Evolutionary conservation across 2,329 filamentous ascomycete genomes (phyloP), one percentile per base, ranked within the genome.

Genomic region (Pestalotiopsis sp.): DNA sequence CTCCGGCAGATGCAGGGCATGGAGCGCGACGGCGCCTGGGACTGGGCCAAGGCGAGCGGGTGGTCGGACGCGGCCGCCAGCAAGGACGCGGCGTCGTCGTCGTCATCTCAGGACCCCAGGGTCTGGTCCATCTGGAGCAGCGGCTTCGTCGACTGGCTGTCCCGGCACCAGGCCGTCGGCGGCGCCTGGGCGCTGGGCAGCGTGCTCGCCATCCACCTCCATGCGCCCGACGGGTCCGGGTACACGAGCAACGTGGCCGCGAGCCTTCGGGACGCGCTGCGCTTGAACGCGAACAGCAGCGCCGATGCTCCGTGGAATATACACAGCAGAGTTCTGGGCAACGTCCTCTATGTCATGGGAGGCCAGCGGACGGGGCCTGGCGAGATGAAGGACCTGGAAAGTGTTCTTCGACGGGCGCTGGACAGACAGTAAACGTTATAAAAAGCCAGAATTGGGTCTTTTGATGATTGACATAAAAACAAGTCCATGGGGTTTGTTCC

Each of bases 161-260:
- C 91, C 4, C 80, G 72, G 17, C 74, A 84, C 22, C 82, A 83
- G 2, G 70, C 79, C 0, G 88, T 96, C 0, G 83, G 88, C 2
- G 88, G 90, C 7, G 88, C 91, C 0, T 92, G 93, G 81, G 91
- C 92, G 0, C 80, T 96, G 1, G 93, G 93, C 0, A 92, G 88
- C 2, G 91, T 96, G 1, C 81, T 96, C 11, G 90, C 91, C 0
- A 89, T 97, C 48, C 83, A 82, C 30, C 73, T 88, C 66, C 75
- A 77, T 3, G 81, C 82, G 13, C 75, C 78, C 1, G 78, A 79
- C 9, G 81, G 79, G 3, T 71, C 78, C 0, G 84, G 84, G 0
- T 86, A 86, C 70, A 82, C 79, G 67, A 85, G 84, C 69, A 80
- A 78, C 13, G 83, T 81, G 0, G 83, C 85, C 0, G 74, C 76